Base-by-base conservation (phyloP, 805 yeast genomes). In the Lachancea kluyveri region DNA sequence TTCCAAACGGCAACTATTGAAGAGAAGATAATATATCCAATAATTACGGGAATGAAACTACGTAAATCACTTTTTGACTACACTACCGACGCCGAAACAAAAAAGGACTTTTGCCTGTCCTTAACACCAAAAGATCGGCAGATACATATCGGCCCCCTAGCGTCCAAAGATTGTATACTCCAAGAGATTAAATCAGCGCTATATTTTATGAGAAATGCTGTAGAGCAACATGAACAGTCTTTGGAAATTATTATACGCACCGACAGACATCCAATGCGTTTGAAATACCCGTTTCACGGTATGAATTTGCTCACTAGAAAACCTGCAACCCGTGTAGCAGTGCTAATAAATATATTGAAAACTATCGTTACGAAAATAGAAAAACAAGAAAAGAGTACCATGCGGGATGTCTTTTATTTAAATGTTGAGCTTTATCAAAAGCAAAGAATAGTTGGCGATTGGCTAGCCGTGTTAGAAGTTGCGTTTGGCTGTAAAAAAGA, bases 401-500 rank as follows among this genome's bases (percentile, higher is more conserved):
- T 49, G 4, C 60, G 90, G 44, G 86, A 79, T 43, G 43, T 80
- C 3, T 81, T 62, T 50, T 81, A 81, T 46, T 65, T 67, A 21
- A 80, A 80, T 46, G 82, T 76, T 0, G 61, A 62, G 9, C 45
- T 78, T 3, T 80, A 70, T 47, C 35, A 40, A 4, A 47, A 54
- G 8, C 87, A 80, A 45, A 12, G 39, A 1, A 48, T 42, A 6
- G 71, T 74, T 1, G 68, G 70, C 26, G 33, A 40, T 0, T 52
- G 68, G 24, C 38, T 79, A 1, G 60, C 58, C 3, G 36, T 48
- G 3, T 35, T 79, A 3, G 52, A 64, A 4, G 38, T 40, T 1
- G 57, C 70, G 8, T 56, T 77, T 21, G 59, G 53, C 0, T 46
- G 67, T 6, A 45, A 64, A 0, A 52, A 63, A n/a, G 61, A 52